These are phyloP conservation scores for Xylaria cubensis DNA, from an alignment of 495 filamentous ascomycete species.

Conservation along the genomic window DNA sequence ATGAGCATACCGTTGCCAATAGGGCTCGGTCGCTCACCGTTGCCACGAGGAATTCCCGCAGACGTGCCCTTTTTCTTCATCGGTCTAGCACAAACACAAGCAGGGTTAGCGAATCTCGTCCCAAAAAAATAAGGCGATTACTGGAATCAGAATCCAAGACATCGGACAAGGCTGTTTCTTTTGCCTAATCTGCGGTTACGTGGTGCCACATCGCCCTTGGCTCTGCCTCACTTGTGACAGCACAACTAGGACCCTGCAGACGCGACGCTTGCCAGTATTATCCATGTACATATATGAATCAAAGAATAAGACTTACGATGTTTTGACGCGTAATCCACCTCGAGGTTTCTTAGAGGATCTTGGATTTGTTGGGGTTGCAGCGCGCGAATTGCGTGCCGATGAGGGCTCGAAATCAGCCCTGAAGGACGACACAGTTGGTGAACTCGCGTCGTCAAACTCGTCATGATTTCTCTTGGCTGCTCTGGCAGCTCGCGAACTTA, in stretches of 20 bases:
- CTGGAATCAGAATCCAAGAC: background rate
- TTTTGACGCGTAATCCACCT: constrained; percentile 68
- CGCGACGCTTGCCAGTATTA: constrained; percentile 23
- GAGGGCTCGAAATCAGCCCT: constrained; percentile 45
- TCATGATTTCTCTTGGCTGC: constrained; percentile 55
- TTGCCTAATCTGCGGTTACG: constrained; percentile 37
- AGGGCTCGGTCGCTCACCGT: constrained; percentile 58
- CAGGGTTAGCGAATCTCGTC: constrained; percentile 29
- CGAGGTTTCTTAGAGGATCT: constrained; percentile 62
- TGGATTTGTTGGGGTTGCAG: constrained; percentile 58
- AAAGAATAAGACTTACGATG: constrained; percentile 63
- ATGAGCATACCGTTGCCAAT: constrained; percentile 48
- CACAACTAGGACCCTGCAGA: constrained; percentile 35
- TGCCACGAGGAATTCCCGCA: constrained; percentile 58
- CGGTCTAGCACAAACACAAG: constrained; percentile 46
- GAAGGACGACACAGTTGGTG: constrained; percentile 53
- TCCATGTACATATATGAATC: constrained; percentile 12
- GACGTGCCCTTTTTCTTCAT: constrained; percentile 63
- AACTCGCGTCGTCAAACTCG: constrained; percentile 53
- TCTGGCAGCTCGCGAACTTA: constrained; percentile 39
- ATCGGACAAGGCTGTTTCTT: constrained; percentile 6
- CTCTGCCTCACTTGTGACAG: constrained; percentile 42
- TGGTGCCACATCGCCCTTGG: constrained; percentile 47
- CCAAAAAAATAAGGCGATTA: background rate
- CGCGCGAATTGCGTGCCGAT: constrained; percentile 58